A percentile compares a stretch with the other conserved stretches of the same genome.
Conservation (phyloP, 768 basidiomycete species). For the Megacollybia marginata region DNA sequence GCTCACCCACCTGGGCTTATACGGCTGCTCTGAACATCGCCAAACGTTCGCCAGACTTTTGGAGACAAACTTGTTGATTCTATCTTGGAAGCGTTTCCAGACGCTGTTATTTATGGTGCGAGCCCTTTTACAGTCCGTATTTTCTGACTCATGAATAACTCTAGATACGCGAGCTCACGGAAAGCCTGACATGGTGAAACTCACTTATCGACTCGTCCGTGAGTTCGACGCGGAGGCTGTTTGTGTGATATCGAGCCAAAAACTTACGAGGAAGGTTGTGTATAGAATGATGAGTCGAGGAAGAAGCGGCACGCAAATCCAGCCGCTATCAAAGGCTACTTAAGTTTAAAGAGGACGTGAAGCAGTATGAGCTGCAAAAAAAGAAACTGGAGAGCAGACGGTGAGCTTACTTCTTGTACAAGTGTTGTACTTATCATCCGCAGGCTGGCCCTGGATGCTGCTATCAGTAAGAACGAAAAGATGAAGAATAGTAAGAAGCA, state of each 20-base stretch:
- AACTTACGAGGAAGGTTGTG: constrained; percentile 30
- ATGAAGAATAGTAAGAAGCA: constrained; percentile 70
- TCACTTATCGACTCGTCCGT: constrained; percentile 28
- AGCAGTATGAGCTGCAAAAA: constrained; percentile 70
- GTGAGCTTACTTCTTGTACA: constrained; percentile 29
- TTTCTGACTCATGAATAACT: no score
- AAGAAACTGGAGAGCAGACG: constrained; percentile 87
- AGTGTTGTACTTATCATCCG: not conserved
- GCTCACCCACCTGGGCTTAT: no score
- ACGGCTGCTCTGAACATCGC: constrained; percentile 31
- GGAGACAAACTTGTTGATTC: constrained; percentile 33
- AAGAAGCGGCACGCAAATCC: no score
- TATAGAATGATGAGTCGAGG: constrained; percentile 32
- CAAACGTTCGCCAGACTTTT: constrained; percentile 34
- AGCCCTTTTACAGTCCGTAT: no score
- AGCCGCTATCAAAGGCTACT: no score
- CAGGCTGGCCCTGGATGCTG: constrained; percentile 75
- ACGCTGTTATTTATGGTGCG: constrained; percentile 30
- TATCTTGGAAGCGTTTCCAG: constrained; percentile 25
- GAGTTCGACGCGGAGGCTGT: constrained; percentile 33
- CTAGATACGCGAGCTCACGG: constrained; percentile 30
- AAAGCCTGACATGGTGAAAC: constrained; percentile 25
- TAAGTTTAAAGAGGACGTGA: constrained; percentile 66
- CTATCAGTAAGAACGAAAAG: constrained; percentile 62
- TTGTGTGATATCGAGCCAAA: constrained; percentile 33